Conservation (phyloP, 352 stramenopile genomes). For the Pythium folliculosum region DNA sequence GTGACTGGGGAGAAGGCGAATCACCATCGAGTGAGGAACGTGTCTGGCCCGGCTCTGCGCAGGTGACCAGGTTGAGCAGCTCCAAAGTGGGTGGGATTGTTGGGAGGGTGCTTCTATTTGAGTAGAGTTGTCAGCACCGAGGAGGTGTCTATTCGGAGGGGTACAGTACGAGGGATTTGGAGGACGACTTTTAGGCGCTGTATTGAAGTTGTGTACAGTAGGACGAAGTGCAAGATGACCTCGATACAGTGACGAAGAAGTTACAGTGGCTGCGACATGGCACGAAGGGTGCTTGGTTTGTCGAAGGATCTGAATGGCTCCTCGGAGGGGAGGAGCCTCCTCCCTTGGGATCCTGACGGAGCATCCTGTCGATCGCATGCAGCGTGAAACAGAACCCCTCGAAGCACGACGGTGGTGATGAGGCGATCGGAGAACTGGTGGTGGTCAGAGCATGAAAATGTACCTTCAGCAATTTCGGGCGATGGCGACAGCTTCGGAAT, state of each 20-base stretch:
- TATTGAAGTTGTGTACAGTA: conserved; percentile 10
- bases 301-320: not conserved
- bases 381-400: not conserved
- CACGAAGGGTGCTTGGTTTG: not conserved
- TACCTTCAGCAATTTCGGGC: not conserved
- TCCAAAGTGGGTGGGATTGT: not conserved
- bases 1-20: conserved; percentile 9
- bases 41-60: conserved; percentile 12
- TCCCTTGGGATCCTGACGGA: not conserved
- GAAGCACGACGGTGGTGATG: not conserved
- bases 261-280: not conserved
- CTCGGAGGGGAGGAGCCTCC: too few species aligned
- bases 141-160: conserved; percentile 5
- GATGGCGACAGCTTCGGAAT: not conserved
- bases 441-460: not conserved
- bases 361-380: not conserved
- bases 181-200: not conserved
- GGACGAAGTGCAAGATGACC: not conserved
- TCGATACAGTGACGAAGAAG: not conserved
- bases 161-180: conserved; percentile 3
- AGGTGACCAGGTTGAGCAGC: not conserved
- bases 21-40: conserved; percentile 19
- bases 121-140: not conserved
- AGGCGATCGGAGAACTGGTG: too few species aligned
- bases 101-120: not conserved